A percentile compares a stretch with the other conserved stretches of the same genome.
Evolutionary conservation across 257 asterid species (phyloP).

Genomic region (Salvia rosmarinus): DNA sequence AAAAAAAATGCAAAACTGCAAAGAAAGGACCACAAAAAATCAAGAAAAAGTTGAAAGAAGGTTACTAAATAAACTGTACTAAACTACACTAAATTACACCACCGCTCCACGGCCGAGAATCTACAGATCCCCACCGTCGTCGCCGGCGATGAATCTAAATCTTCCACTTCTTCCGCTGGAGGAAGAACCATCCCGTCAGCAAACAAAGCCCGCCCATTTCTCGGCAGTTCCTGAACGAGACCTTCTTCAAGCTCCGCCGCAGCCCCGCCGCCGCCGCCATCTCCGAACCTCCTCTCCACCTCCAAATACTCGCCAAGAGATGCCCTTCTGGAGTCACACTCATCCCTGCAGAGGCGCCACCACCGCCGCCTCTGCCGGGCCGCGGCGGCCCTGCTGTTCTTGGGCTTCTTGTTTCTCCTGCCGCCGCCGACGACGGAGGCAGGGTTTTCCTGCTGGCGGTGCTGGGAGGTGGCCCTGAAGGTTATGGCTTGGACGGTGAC

Average conservation of each 20-base stretch:
- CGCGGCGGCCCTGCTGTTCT: constrained; percentile 52
- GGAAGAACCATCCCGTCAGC: constrained; percentile 90
- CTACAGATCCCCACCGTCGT: constrained; percentile 55
- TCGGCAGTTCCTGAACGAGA: constrained; percentile 49
- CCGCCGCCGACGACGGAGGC: constrained; percentile 38
- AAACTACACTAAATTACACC: constrained; percentile 48
- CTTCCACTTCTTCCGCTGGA: constrained; percentile 59
- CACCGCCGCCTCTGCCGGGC: constrained; percentile 69
- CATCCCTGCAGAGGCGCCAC: constrained; percentile 89
- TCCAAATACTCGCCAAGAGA: constrained; percentile 85
- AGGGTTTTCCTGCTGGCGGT: constrained; percentile 50
- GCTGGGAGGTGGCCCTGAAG: constrained; percentile 69
- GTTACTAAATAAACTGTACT: constrained; percentile 24
- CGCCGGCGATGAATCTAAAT: constrained; percentile 47
- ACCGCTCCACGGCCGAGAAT: constrained; percentile 59
- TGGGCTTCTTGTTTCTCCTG: constrained; percentile 53
- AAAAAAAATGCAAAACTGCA: constrained; percentile 13
- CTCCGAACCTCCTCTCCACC: constrained; percentile 86
- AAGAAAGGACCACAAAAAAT: constrained; percentile 13
- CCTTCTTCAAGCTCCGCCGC: constrained; percentile 83
- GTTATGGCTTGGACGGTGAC: constrained; percentile 76
- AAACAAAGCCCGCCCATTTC: constrained; percentile 67
- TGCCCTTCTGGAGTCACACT: constrained; percentile 60
- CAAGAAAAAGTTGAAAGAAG: background rate
- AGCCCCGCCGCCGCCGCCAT: constrained; percentile 48